Evolutionary conservation across 75 land plant species (phyloP).

Genomic region (Pinus albicaulis): DNA sequence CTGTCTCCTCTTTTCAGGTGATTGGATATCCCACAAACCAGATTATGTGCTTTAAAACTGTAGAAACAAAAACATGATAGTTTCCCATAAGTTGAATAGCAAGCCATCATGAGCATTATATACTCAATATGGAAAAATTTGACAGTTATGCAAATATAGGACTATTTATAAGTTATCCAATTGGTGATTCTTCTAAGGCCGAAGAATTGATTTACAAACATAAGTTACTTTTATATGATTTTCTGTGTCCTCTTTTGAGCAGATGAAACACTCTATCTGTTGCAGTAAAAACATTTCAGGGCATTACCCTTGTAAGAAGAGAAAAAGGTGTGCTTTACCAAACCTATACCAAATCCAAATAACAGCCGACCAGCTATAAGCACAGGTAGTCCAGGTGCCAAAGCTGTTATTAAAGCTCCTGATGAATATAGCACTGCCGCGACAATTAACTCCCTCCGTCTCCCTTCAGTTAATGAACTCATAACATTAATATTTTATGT

Average conservation of each 20-base stretch:
- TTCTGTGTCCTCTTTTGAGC: too few species aligned
- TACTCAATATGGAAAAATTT: neutral
- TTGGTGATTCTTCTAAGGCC: neutral
- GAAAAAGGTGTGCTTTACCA: conserved; percentile 41
- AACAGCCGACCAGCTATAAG: conserved; percentile 72
- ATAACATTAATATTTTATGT: neutral
- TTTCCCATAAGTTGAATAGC: neutral
- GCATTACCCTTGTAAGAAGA: neutral
- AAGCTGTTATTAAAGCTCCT: conserved; percentile 67
- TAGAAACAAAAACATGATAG: neutral
- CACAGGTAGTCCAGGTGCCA: conserved; percentile 50
- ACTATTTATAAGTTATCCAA: neutral
- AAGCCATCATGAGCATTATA: neutral
- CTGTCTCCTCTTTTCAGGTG: neutral
- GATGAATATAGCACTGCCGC: conserved; percentile 68
- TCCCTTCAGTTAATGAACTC: conserved; percentile 36
- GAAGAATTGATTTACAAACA: neutral
- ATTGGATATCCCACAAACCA: neutral
- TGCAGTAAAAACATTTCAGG: neutral
- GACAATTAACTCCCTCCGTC: conserved; percentile 70
- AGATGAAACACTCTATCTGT: neutral
- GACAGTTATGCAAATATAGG: neutral
- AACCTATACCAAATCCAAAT: conserved; percentile 90
- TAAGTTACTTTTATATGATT: too few species aligned
- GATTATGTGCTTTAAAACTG: too few species aligned